Evolutionary conservation across 345 rosid genomes (phyloP).

Genomic region (Gossypium longicalyx): DNA sequence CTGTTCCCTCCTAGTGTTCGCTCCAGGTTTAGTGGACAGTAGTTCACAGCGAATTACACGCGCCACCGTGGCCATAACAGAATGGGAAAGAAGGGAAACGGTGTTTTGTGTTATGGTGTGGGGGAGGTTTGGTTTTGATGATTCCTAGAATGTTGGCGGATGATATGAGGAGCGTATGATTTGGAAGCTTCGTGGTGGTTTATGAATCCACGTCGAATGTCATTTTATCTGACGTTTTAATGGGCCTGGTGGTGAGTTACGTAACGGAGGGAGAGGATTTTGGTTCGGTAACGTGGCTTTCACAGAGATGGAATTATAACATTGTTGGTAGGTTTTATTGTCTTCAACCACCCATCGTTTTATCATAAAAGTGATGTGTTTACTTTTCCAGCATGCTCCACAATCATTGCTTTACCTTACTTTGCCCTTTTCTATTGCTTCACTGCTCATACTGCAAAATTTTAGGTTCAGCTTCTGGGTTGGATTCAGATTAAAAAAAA

Average conservation of each 20-base stretch:
- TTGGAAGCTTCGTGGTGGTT: background rate
- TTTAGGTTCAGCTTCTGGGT: too few species aligned
- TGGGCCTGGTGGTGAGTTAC: background rate
- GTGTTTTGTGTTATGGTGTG: background rate
- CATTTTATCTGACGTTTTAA: background rate
- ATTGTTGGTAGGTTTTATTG: background rate
- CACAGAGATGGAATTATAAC: background rate
- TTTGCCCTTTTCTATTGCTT: too few species aligned
- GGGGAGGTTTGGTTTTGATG: background rate
- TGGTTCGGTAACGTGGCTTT: slow-evolving; percentile 9
- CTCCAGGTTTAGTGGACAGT: slow-evolving; percentile 6
- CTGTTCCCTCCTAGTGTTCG: background rate
- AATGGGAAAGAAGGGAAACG: background rate
- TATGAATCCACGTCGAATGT: background rate
- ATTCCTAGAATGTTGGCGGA: background rate
- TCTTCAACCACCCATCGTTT: background rate
- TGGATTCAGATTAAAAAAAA: too few species aligned
- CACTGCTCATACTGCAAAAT: too few species aligned
- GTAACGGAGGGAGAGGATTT: background rate
- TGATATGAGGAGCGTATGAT: background rate
- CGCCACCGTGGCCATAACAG: slow-evolving; percentile 6
- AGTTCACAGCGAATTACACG: slow-evolving; percentile 10
- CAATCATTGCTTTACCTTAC: background rate
- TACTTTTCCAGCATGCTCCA: background rate
- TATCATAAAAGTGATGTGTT: background rate